Base-by-base conservation (phyloP, 768 basidiomycete genomes). In the Termitomyces sp. region DNA sequence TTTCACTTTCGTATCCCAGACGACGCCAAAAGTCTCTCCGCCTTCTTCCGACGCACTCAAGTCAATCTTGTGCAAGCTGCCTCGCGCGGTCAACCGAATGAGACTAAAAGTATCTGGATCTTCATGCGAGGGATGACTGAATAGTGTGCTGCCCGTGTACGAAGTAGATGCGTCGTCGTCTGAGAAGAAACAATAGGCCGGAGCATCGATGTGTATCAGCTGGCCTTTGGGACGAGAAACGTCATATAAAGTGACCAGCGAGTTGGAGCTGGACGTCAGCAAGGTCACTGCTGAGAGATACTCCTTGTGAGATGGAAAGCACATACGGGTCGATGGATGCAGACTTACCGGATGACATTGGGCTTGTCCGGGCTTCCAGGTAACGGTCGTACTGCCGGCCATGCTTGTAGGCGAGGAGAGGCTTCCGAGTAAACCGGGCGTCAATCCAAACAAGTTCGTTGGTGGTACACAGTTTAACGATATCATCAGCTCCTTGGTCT, bases 391-490 rank as follows among this genome's bases (percentile, higher is more conserved):
- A 77, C 38, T 77, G 73, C 20, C 89, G 76, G 49, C 77, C 72
- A 67, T 93, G 90, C 54, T 77, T 81, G 62, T 80, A 80, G 4
- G 79, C 81, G 9, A 92, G 62, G 4, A 92, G 65, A 6, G 89
- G 87, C 58, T 72, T 81, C 24, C 66, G 66, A n/a, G 78, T 70
- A 63, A 77, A 80, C 33, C 90, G 80, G 30, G 76, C 72, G 64
- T 93, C 90, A 30, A 92, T 67, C 90, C 90, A 92, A 14, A 86
- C 61, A 16, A 92, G 63, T 46, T 86, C 77, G 1, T 72, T 74
- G 1, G 88, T 92, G 1, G 88, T 83, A 32, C 77, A 79, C 3
- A 89, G 61, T 3, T 80, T 78, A 32, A 85, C 64, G 40, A 85
- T 68, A 46, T 79, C 66, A 58, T 82, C 77, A 6, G 69, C 65